Percentiles rank a stretch among this genome's conserved stretches.
Evolutionary conservation across 352 stramenopile genomes (phyloP).

Genomic region (Phytophthora lateralis): DNA sequence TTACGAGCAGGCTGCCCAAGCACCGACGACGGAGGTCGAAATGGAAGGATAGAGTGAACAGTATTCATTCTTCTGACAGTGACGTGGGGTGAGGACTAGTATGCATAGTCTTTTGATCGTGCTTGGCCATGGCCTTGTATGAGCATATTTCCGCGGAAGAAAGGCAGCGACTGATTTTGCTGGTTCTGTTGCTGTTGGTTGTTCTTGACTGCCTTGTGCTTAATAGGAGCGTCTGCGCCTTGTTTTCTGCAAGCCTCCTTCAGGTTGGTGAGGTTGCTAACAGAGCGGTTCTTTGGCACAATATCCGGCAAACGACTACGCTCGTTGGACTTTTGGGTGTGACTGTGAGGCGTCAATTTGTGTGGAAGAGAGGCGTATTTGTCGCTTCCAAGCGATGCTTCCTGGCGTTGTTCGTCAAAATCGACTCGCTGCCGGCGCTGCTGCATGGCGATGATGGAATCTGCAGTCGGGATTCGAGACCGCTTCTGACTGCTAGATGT

Average conservation of each 20-base stretch:
- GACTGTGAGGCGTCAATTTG: conserved; percentile 13
- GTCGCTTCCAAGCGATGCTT: conserved; percentile 7
- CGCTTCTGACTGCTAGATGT: conserved; percentile 36
- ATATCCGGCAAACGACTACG: conserved; percentile 32
- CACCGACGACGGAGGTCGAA: conserved; percentile 29
- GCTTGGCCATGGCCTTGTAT: conserved; percentile 58
- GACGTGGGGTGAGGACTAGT: conserved; percentile 24
- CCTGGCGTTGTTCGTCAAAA: conserved; percentile 30
- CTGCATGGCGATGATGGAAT: conserved; percentile 44
- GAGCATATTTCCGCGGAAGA: conserved; percentile 75
- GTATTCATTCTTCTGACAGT: conserved; percentile 34
- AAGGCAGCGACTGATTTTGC: conserved; percentile 53
- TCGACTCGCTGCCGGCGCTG: conserved; percentile 31
- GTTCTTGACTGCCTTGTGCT: conserved; percentile 21
- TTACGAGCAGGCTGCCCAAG: conserved; percentile 34
- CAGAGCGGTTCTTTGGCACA: conserved; percentile 3
- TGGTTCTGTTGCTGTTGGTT: conserved; percentile 37
- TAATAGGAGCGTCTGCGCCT: conserved; percentile 8
- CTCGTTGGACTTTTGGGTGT: conserved; percentile 11
- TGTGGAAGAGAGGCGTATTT: conserved; percentile 13
- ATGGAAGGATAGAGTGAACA: conserved; percentile 40
- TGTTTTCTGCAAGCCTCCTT: conserved; percentile 35
- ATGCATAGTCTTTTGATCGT: conserved; percentile 49
- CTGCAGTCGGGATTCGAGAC: conserved; percentile 44
- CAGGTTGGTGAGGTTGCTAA: conserved; percentile 32